phyloP scores from a whole-genome alignment of 202 grass and related monocot species.

The Panicum virgatum region DNA sequence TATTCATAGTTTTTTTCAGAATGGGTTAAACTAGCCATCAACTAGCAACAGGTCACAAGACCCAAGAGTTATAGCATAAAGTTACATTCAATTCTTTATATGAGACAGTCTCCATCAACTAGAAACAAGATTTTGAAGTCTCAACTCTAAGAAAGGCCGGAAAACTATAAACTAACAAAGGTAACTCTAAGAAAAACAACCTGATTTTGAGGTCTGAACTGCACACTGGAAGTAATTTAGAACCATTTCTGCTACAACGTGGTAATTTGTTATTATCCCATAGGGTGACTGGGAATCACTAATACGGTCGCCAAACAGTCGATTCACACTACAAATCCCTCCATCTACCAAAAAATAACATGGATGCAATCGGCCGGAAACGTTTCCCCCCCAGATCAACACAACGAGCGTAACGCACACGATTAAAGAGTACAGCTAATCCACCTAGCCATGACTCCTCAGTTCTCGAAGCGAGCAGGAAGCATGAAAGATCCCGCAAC shows the following conservation, averaged over 20 bases:
- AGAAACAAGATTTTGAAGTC: no score
- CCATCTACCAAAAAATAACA: background rate
- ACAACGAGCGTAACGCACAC: background rate
- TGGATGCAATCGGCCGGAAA: background rate
- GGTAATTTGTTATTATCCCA: background rate
- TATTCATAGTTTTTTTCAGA: background rate
- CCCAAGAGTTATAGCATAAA: background rate
- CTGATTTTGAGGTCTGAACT: background rate
- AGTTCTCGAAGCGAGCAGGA: background rate
- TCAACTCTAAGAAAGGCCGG: no score
- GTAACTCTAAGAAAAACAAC: background rate
- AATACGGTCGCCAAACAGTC: background rate
- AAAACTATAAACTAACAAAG: background rate
- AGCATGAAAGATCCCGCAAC: background rate
- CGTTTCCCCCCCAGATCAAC: background rate
- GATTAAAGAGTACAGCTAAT: background rate
- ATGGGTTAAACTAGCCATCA: background rate
- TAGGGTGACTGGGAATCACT: background rate
- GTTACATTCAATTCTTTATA: background rate
- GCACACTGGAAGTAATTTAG: background rate
- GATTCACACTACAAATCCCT: background rate
- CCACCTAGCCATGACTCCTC: background rate
- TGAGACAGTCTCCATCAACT: background rate
- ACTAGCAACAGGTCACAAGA: background rate
- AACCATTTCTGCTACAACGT: background rate